Evolutionary conservation across 78 protist species (phyloP).

Genomic region (Mantamonas sphyraenae): DNA sequence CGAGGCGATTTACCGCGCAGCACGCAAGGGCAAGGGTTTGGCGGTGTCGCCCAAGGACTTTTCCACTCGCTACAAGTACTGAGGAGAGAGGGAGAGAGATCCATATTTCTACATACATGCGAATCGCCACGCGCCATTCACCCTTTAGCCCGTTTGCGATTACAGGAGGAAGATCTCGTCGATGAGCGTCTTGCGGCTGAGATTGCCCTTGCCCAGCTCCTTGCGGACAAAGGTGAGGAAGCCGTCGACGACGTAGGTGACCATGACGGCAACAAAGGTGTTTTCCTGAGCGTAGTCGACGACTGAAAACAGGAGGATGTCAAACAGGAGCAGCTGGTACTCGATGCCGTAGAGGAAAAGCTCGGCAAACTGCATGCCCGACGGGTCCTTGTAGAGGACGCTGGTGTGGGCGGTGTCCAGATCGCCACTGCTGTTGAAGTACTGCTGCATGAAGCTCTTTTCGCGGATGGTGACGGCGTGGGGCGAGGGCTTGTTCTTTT

Average conservation of each 20-base stretch:
- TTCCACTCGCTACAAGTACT: constrained; percentile 85
- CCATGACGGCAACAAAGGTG: background rate
- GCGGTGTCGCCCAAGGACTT: constrained; percentile 92
- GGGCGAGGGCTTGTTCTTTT: background rate
- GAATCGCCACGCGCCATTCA: too few relatives aligned
- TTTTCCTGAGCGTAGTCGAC: background rate
- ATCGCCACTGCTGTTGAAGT: background rate
- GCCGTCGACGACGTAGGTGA: too few relatives aligned
- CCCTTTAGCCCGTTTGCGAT: too few relatives aligned
- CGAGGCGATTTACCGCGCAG: constrained; percentile 88
- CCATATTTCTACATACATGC: too few relatives aligned
- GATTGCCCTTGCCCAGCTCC: constrained; percentile 8
- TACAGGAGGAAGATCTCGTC: constrained; percentile 23
- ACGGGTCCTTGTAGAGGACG: background rate
- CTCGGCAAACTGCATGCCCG: background rate
- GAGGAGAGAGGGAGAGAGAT: background rate
- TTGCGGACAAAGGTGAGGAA: too few relatives aligned
- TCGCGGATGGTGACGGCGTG: background rate
- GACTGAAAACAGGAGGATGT: background rate
- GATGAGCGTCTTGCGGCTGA: constrained; percentile 14
- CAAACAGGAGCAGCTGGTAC: background rate
- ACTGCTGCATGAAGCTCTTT: background rate
- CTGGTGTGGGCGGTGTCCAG: background rate
- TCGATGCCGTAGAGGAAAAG: background rate
- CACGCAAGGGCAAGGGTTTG: constrained; percentile 88